Percentiles rank a stretch among this genome's conserved stretches.
phyloP scores from a whole-genome alignment of 805 yeast species.

The Cyberlindnera americana region DNA sequence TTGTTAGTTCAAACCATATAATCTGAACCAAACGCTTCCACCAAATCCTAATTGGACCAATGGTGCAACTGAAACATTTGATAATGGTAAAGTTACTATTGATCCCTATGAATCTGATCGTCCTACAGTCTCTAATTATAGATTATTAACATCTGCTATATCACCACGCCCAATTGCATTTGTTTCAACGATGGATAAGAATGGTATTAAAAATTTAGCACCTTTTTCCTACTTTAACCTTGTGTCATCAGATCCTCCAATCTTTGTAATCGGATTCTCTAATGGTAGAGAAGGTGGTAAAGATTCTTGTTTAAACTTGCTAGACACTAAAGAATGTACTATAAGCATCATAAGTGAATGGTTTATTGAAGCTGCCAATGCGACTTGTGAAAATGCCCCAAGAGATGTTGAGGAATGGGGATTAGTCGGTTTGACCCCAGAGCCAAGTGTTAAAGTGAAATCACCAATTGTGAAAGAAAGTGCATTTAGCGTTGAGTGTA shows the following conservation, averaged over 20 bases:
- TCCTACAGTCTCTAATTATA: constrained; percentile 37
- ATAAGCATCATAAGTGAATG: constrained; percentile 59
- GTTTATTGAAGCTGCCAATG: constrained; percentile 63
- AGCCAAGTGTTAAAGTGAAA: constrained; percentile 40
- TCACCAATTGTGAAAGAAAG: constrained; percentile 60
- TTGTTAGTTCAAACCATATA: constrained; percentile 1
- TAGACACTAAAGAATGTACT: constrained; percentile 51
- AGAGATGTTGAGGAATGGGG: constrained; percentile 52
- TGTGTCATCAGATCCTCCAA: constrained; percentile 53
- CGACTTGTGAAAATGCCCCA: constrained; percentile 45
- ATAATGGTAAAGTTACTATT: constrained; percentile 35
- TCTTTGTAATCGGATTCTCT: constrained; percentile 49
- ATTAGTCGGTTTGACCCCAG: constrained; percentile 49
- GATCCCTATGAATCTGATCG: constrained; percentile 38
- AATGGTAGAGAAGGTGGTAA: constrained; percentile 36
- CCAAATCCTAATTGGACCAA: constrained; percentile 12
- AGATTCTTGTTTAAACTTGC: constrained; percentile 47
- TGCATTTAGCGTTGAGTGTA: constrained; percentile 57
- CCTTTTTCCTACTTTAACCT: constrained; percentile 58
- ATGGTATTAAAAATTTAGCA: constrained; percentile 47
- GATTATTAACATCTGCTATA: constrained; percentile 46
- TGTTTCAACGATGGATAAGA: constrained; percentile 42
- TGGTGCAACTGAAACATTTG: constrained; percentile 2
- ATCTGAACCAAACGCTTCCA: constrained; percentile 4
- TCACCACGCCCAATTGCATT: constrained; percentile 63